phyloP scores from a whole-genome alignment of 257 asterid species.

The Solanum lycopersicoides region DNA sequence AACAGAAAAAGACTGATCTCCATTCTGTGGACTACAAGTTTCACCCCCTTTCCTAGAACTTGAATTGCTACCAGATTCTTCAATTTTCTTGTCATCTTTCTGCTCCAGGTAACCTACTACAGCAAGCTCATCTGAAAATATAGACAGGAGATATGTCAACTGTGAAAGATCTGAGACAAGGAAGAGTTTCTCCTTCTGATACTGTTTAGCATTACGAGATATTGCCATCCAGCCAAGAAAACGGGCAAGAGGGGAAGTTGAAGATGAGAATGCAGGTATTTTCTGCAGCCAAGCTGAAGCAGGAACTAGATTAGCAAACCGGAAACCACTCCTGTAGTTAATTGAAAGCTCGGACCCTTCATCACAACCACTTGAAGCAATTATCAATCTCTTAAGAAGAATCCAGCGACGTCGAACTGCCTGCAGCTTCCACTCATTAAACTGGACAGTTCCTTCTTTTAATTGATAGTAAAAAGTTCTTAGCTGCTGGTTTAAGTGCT shows the following conservation, averaged over 20 bases:
- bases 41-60: constrained; percentile 21
- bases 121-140: constrained; percentile 88
- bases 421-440: constrained; percentile 39
- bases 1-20: constrained; percentile 44
- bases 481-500: constrained; percentile 45
- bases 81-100: constrained; percentile 27
- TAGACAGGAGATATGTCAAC: constrained; percentile 52
- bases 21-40: constrained; percentile 29
- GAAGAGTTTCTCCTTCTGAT: constrained; percentile 71
- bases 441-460: constrained; percentile 50
- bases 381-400: constrained; percentile 72
- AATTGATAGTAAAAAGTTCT: constrained; percentile 38
- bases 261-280: constrained; percentile 60
- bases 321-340: constrained; percentile 47
- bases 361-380: constrained; percentile 85
- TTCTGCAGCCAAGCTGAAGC: constrained; percentile 72
- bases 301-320: constrained; percentile 81
- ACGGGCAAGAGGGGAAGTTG: constrained; percentile 71
- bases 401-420: constrained; percentile 67
- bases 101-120: constrained; percentile 39
- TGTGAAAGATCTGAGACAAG: constrained; percentile 81
- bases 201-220: constrained; percentile 78
- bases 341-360: constrained; percentile 44
- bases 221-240: constrained; percentile 97
- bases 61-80: constrained; percentile 18